phyloP scores from a whole-genome alignment of 352 stramenopile genomes.

The Pythium oligandrum region DNA sequence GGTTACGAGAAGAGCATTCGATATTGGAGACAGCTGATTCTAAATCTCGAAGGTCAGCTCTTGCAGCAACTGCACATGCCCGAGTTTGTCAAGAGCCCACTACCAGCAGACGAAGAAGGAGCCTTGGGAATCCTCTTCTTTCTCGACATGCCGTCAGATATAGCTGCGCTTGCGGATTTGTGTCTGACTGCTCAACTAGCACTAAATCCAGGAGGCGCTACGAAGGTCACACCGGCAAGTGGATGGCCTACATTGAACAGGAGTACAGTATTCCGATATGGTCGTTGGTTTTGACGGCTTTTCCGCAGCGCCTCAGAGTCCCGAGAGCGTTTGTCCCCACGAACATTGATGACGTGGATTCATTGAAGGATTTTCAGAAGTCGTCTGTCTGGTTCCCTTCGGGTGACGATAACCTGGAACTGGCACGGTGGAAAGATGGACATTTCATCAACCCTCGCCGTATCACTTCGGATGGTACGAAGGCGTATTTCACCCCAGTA shows the following conservation, averaged over 20 bases:
- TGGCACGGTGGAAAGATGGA: neutral
- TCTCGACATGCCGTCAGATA: slow-evolving; percentile 25
- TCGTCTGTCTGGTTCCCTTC: neutral
- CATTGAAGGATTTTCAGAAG: neutral
- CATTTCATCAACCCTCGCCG: neutral
- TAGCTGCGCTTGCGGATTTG: slow-evolving; percentile 28
- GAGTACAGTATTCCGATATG: neutral
- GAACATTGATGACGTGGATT: neutral
- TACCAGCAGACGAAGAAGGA: slow-evolving; percentile 17
- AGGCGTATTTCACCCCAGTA: neutral
- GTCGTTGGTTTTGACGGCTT: neutral
- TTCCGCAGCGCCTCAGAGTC: neutral
- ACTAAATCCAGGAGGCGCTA: slow-evolving; percentile 8
- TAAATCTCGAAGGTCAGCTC: neutral
- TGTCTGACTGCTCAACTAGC: slow-evolving; percentile 26
- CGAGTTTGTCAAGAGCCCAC: slow-evolving; percentile 17
- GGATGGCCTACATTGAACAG: neutral
- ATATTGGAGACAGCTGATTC: neutral
- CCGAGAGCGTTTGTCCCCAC: neutral
- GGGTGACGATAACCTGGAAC: neutral
- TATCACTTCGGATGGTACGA: neutral
- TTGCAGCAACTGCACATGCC: slow-evolving; percentile 4
- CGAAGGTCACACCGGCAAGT: neutral
- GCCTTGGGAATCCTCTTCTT: slow-evolving; percentile 39
- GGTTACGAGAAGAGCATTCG: neutral